These are phyloP conservation scores for Pseudotsuga menziesii DNA, from an alignment of 75 land plant species.

Conservation along the genomic window DNA sequence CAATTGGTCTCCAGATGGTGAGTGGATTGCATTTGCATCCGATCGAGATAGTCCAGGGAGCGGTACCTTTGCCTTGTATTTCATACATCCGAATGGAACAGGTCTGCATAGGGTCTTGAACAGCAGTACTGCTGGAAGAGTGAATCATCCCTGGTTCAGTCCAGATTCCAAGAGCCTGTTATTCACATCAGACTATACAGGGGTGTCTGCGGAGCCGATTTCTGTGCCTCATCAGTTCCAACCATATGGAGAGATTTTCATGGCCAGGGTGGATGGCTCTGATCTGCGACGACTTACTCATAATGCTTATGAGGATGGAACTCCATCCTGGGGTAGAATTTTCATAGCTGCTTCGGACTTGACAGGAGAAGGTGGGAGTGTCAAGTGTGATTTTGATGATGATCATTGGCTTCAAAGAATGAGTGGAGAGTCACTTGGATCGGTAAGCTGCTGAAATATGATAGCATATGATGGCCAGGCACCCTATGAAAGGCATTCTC, in stretches of 20 bases:
- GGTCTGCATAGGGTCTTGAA: constrained; percentile 50
- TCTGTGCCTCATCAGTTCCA: constrained; percentile 72
- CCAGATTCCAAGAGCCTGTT: constrained; percentile 69
- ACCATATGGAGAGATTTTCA: constrained; percentile 88
- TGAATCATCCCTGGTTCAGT: constrained; percentile 80
- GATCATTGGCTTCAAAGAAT: constrained; percentile 13
- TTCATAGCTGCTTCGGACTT: constrained; percentile 13
- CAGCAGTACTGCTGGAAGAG: constrained; percentile 53
- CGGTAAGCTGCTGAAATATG: neutral
- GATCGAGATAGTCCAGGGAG: constrained; percentile 64
- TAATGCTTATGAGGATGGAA: constrained; percentile 84
- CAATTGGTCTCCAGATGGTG: constrained; percentile 89
- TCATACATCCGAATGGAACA: constrained; percentile 75
- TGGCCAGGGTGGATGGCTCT: constrained; percentile 51
- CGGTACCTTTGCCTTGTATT: constrained; percentile 59
- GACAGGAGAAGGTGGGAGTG: constrained; percentile 21
- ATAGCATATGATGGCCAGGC: neutral
- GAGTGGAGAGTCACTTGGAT: neutral
- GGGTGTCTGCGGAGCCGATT: constrained; percentile 85
- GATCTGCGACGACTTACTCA: constrained; percentile 59
- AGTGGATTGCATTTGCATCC: constrained; percentile 93
- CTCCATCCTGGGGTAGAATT: constrained; percentile 58
- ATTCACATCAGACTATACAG: constrained; percentile 75
- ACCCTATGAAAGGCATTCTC: neutral
- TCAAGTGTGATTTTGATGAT: constrained; percentile 21